phyloP scores from a whole-genome alignment of 441 rosid species.

The Pelargonium fulgidum region DNA sequence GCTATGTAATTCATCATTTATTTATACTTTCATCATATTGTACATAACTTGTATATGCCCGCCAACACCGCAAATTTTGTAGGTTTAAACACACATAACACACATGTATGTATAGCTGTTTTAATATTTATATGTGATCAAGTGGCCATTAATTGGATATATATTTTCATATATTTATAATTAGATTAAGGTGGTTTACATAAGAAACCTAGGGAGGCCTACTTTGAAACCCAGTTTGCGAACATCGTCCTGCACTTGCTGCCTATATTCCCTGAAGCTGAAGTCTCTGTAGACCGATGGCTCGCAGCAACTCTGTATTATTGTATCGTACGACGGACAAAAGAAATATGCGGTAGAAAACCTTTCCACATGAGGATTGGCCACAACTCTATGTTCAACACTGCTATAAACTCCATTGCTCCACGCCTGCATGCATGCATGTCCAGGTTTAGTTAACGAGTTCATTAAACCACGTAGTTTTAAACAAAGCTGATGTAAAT shows the following conservation, averaged over 20 bases:
- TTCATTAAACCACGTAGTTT: no score
- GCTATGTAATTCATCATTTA: no score
- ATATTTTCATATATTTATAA: background rate
- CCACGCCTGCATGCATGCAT: slow-evolving; percentile 88
- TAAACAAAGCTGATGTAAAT: no score
- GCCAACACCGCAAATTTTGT: no score
- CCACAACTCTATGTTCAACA: slow-evolving; percentile 67
- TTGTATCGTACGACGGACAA: slow-evolving; percentile 69
- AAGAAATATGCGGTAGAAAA: slow-evolving; percentile 83
- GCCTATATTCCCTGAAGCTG: slow-evolving; percentile 64
- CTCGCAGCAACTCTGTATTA: slow-evolving; percentile 44
- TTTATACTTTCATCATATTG: no score
- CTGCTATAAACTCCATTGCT: slow-evolving; percentile 79
- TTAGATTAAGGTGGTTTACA: slow-evolving; percentile 13
- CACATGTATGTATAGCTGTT: no score
- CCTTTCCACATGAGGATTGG: slow-evolving; percentile 61
- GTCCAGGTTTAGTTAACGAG: no score
- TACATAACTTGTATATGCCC: no score
- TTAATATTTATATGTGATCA: no score
- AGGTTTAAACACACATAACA: no score
- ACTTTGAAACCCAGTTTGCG: slow-evolving; percentile 59
- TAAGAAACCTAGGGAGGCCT: slow-evolving; percentile 70
- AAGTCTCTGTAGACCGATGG: slow-evolving; percentile 53
- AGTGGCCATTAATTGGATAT: no score
- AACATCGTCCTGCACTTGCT: slow-evolving; percentile 77